Evolutionary conservation across 2,329 filamentous ascomycete genomes (phyloP).

Genomic region (Ceratocystis alfenasii): DNA sequence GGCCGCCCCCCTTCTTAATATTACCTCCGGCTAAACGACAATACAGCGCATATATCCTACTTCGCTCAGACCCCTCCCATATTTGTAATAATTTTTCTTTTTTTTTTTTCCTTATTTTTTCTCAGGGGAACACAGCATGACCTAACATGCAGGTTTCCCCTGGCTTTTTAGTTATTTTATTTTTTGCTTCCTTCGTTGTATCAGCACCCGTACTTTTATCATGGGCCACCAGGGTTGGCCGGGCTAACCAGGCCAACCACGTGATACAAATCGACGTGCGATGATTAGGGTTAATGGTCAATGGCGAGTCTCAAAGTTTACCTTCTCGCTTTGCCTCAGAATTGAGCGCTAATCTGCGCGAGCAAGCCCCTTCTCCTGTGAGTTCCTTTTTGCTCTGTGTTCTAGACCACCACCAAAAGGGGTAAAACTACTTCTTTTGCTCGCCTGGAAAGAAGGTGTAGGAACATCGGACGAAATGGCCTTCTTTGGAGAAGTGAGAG

Average conservation of each 20-base stretch:
- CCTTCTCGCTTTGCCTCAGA: conserved; percentile 6
- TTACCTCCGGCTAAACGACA: conserved; percentile 15
- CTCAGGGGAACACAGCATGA: not conserved
- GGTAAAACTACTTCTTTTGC: not conserved
- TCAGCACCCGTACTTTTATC: not conserved
- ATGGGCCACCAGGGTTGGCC: not conserved
- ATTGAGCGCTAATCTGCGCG: conserved; percentile 5
- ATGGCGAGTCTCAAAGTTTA: not conserved
- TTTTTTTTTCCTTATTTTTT: not conserved
- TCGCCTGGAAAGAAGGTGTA: no score
- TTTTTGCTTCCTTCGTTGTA: not conserved
- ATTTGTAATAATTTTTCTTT: not conserved
- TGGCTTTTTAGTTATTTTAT: not conserved
- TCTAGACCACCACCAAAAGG: not conserved
- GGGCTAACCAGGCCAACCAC: not conserved
- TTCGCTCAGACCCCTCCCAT: not conserved
- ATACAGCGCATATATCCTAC: not conserved
- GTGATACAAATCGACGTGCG: not conserved
- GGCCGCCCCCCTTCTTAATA: conserved; percentile 13
- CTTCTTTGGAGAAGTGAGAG: not conserved
- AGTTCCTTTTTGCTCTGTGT: not conserved
- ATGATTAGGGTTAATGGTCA: not conserved
- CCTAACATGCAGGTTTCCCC: not conserved
- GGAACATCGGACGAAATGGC: conserved; percentile 2
- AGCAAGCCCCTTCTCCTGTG: not conserved